Evolutionary conservation across 2,329 filamentous ascomycete genomes (phyloP).

Genomic region (Cadophora sp.): DNA sequence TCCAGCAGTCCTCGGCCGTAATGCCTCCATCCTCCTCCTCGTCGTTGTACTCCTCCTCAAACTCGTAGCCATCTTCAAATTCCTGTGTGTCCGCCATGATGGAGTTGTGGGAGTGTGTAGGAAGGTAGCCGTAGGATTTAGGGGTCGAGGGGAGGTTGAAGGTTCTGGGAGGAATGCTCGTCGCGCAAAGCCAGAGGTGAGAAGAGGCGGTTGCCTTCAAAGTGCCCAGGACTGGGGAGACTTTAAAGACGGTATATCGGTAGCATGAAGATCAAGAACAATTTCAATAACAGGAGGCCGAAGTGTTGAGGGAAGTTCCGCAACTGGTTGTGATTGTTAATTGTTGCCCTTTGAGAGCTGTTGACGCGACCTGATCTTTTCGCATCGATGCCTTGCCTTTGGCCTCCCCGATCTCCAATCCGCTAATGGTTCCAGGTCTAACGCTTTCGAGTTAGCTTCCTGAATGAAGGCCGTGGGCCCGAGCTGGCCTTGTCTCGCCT

Average conservation of each 20-base stretch:
- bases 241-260: slow-evolving; percentile 6
- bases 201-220: slow-evolving; percentile 26
- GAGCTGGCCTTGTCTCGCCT: too few species aligned
- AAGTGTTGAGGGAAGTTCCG: not conserved
- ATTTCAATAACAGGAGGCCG: not conserved
- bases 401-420: not conserved
- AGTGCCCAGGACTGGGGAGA: slow-evolving; percentile 11
- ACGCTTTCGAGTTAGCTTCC: not conserved
- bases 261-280: slow-evolving; percentile 21
- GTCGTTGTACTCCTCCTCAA: slow-evolving; percentile 58
- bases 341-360: slow-evolving; percentile 9
- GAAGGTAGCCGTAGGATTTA: not conserved
- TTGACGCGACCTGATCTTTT: slow-evolving; percentile 15
- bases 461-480: not conserved
- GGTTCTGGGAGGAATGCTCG: slow-evolving; percentile 14
- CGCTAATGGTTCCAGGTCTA: not conserved
- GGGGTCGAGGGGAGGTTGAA: not conserved
- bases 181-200: slow-evolving; percentile 31
- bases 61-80: slow-evolving; percentile 64
- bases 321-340: slow-evolving; percentile 4
- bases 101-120: not conserved
- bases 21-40: slow-evolving; percentile 75
- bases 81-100: slow-evolving; percentile 43
- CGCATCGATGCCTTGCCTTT: slow-evolving; percentile 8
- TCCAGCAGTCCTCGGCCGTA: slow-evolving; percentile 98